Evolutionary conservation across 331 rosid species (phyloP), one percentile per base, ranked within the genome.

Genomic region (Pyracantha coccinea): DNA sequence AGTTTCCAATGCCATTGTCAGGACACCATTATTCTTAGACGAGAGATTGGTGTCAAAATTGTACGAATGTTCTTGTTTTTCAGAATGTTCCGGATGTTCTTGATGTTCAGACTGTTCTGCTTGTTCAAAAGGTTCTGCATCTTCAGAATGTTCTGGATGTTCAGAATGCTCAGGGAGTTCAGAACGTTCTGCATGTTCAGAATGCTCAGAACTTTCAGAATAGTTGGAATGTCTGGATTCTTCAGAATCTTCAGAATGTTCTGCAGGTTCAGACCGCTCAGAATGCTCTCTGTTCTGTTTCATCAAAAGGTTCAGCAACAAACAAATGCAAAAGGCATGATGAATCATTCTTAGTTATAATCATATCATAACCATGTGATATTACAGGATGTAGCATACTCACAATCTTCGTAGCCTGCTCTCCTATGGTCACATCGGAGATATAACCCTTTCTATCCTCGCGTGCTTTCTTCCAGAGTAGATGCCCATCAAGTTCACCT

Each of bases 331-430:
- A 60, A 53, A 31, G 19, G 15, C 60, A 54, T 29, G 27, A 70
- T 52, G 27, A 70, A 41, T 20, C 58, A 24, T 28, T 71, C 29
- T 41, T 53, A 71, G 20, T 29, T n/a, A 29, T 20, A 70, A 11
- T 13, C 28, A 31, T 54, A 53, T 53, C 74, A 52, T 11, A 68
- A 12, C 35, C 64, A 53, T 10, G 7, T 28, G 20, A 53, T 27
- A 27, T 27, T 29, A 29, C 31, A 54, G 47, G 64, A 71, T 29
- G 14, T 20, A 52, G 50, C 64, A 53, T 41, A 41, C 75, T 71
- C 21, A 71, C 75, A 31, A 71, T 12, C 21, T 71, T 57, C 14
- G 75, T 63, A 71, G 74, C 74, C 74, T 27, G 25, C 61, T 29
- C 64, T 59, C 62, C 73, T 27, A 50, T 23, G 20, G 74, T 69